A percentile compares a stretch with the other conserved stretches of the same genome.
Conservation (phyloP, 2,329 filamentous ascomycete genomes). For the Xylaria polymorpha region DNA sequence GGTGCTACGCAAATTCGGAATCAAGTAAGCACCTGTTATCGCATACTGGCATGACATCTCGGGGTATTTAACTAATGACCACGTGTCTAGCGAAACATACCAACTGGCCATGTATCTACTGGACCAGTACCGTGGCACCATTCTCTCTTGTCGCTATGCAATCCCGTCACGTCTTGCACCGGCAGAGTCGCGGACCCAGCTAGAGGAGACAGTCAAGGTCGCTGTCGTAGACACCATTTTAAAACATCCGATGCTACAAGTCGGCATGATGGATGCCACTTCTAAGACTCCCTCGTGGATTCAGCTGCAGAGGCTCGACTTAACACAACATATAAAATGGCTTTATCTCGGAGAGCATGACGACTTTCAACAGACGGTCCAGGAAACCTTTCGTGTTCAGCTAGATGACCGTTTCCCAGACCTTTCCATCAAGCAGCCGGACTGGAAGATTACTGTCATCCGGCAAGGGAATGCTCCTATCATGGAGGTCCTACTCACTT, state of each 20-base stretch:
- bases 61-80: constrained; percentile 6
- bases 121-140: constrained; percentile 44
- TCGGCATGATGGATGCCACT: constrained; percentile 38
- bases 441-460: constrained; percentile 31
- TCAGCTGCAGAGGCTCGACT: constrained; percentile 39
- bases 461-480: too few relatives aligned
- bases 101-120: constrained; percentile 44
- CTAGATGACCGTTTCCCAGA: constrained; percentile 39
- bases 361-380: constrained; percentile 31
- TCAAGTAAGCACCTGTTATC: constrained; percentile 37
- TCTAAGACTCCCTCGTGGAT: constrained; percentile 37
- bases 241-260: constrained; percentile 39
- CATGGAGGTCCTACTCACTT: too few relatives aligned
- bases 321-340: constrained; percentile 41
- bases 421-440: constrained; percentile 34
- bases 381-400: constrained; percentile 25
- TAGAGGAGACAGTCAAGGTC: constrained; percentile 33
- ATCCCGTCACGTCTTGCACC: constrained; percentile 36
- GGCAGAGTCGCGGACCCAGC: constrained; percentile 11
- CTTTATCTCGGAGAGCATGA: constrained; percentile 22
- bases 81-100: constrained; percentile 40
- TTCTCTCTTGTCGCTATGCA: constrained; percentile 40
- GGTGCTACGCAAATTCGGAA: constrained; percentile 40
- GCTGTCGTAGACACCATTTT: constrained; percentile 37
- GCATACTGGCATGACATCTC: constrained; percentile 28